phyloP scores from a whole-genome alignment of 1,284 basidiomycete genomes.

The Tilletiopsis washingtonensis region DNA sequence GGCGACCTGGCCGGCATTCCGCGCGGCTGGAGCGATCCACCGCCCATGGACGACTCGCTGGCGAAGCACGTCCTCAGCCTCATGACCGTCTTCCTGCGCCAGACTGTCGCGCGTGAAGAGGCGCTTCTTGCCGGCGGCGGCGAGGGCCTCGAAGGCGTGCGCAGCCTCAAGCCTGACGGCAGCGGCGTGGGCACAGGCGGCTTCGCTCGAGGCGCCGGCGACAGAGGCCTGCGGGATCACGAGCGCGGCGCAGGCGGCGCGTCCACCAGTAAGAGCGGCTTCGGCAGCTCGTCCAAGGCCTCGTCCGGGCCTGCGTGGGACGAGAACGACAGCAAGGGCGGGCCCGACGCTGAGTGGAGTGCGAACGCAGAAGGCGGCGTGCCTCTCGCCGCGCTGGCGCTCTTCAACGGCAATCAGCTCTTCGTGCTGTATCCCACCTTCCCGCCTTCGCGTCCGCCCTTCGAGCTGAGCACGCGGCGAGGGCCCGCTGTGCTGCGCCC shows the following conservation, averaged over 20 bases:
- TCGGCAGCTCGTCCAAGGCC: background rate
- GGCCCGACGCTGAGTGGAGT: background rate
- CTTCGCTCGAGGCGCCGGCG: no score
- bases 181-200: background rate
- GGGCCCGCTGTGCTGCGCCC: conserved; percentile 17
- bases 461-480: conserved; percentile 12
- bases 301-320: no score
- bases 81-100: conserved; percentile 61
- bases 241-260: conserved; percentile 3
- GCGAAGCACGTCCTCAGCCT: conserved; percentile 78
- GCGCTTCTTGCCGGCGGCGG: conserved; percentile 1
- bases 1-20: background rate
- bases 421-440: conserved; percentile 35
- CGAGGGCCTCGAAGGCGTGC: background rate
- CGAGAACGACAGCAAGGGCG: conserved; percentile 4
- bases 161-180: conserved; percentile 3
- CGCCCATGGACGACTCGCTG: conserved; percentile 72
- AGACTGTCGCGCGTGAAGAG: conserved; percentile 48
- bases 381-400: conserved; percentile 13
- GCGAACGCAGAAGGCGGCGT: background rate
- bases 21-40: conserved; percentile 58
- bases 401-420: conserved; percentile 25
- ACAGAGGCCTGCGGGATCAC: conserved; percentile 6
- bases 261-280: background rate
- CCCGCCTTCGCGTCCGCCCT: conserved; percentile 26